Conservation (phyloP, 306 rosid genomes). For the Prosopis cineraria region DNA sequence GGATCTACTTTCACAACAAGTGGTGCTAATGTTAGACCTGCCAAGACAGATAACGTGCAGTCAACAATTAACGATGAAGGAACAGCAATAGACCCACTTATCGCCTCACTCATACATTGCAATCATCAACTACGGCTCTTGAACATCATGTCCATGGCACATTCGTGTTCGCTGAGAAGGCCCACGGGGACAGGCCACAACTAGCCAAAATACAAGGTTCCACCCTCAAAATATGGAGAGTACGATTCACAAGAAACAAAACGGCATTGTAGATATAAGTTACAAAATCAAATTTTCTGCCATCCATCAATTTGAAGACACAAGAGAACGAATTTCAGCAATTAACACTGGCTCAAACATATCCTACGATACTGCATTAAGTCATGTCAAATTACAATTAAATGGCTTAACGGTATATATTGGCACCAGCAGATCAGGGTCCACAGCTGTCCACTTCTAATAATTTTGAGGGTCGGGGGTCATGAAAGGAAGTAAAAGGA, state of each 20-base stretch:
- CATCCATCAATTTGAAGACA: neutral
- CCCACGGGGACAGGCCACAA: neutral
- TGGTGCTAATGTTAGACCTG: constrained; percentile 95
- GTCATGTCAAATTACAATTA: neutral
- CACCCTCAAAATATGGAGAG: neutral
- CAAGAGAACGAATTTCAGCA: neutral
- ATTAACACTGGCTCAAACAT: neutral
- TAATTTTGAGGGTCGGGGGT: neutral
- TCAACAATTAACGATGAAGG: constrained; percentile 4
- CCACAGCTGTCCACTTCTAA: neutral
- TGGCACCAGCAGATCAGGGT: neutral
- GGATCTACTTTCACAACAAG: constrained; percentile 89
- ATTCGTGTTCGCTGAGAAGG: neutral
- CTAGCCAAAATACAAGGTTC: neutral
- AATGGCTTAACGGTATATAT: constrained; percentile 1
- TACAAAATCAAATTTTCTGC: neutral
- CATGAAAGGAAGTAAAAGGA: neutral
- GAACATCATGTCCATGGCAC: neutral
- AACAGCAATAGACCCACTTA: neutral
- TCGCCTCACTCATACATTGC: constrained; percentile 1
- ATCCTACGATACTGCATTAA: neutral
- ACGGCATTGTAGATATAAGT: neutral
- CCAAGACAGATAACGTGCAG: constrained; percentile 24
- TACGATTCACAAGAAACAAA: neutral
- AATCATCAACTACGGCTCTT: neutral